A percentile compares a stretch with the other conserved stretches of the same genome.
Evolutionary conservation across 371 early-diverging fungal genomes (phyloP).

Genomic region (Dichotomocladium elegans): DNA sequence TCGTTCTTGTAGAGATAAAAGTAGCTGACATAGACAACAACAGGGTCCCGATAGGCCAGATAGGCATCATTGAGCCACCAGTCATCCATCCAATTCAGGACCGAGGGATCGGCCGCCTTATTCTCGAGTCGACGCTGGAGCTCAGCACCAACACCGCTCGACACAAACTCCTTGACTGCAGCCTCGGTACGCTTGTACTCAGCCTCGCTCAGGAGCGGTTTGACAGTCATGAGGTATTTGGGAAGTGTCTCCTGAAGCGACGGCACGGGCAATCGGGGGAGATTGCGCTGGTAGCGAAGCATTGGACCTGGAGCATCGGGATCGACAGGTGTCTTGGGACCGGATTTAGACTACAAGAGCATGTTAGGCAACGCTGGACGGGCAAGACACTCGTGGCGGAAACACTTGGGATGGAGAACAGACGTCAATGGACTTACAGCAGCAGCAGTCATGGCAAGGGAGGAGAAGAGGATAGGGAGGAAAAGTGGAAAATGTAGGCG

Average conservation of each 20-base stretch:
- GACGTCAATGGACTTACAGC: too few relatives aligned
- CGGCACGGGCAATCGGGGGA: constrained; percentile 90
- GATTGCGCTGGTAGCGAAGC: constrained; percentile 62
- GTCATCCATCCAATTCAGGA: constrained; percentile 89
- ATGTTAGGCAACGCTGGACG: too few relatives aligned
- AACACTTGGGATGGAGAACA: too few relatives aligned
- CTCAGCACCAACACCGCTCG: constrained; percentile 75
- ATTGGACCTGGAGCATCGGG: constrained; percentile 53
- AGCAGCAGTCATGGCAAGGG: too few relatives aligned
- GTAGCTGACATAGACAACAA: constrained; percentile 87
- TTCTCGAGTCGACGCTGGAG: constrained; percentile 82
- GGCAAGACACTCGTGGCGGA: too few relatives aligned
- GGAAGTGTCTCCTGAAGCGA: constrained; percentile 74
- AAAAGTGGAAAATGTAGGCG: too few relatives aligned
- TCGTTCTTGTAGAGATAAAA: constrained; percentile 85
- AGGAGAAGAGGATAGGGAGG: too few relatives aligned
- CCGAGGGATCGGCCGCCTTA: constrained; percentile 57
- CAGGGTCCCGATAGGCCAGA: constrained; percentile 93
- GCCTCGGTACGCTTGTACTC: constrained; percentile 69
- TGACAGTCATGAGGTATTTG: constrained; percentile 74
- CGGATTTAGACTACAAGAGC: background rate
- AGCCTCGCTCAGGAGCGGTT: constrained; percentile 69
- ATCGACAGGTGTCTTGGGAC: constrained; percentile 48
- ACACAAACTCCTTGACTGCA: constrained; percentile 75
- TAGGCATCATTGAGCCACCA: constrained; percentile 95